These are phyloP conservation scores for Dactylonectria estremocensis DNA, from an alignment of 2,329 filamentous ascomycete species.

Conservation along the genomic window DNA sequence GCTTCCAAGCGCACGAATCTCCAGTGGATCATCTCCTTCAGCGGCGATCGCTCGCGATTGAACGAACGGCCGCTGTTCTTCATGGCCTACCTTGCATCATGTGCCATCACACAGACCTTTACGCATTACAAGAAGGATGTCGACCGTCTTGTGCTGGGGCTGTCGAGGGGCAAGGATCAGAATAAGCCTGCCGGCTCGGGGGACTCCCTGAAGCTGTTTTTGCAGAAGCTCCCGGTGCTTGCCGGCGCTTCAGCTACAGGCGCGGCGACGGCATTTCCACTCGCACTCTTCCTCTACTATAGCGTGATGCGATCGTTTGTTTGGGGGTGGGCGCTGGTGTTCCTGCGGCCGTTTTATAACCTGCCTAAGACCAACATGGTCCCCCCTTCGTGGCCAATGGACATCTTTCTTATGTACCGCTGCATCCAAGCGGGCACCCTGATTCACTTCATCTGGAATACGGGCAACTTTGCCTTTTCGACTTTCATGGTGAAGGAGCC, in stretches of 20 bases:
- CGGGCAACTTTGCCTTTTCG: conserved; percentile 83
- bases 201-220: conserved; percentile 54
- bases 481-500: conserved; percentile 86
- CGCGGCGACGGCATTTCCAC: conserved; percentile 57
- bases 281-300: conserved; percentile 73
- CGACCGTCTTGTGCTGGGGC: conserved; percentile 72
- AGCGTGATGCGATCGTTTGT: conserved; percentile 72
- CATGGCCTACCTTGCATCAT: conserved; percentile 76
- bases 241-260: conserved; percentile 57
- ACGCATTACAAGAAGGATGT: conserved; percentile 81
- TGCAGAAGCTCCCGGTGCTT: conserved; percentile 58
- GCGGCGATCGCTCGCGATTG: conserved; percentile 79
- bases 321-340: conserved; percentile 79
- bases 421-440: conserved; percentile 75
- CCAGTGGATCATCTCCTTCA: conserved; percentile 80
- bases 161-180: conserved; percentile 46
- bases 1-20: conserved; percentile 73
- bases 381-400: conserved; percentile 71
- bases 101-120: conserved; percentile 79
- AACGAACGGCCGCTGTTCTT: conserved; percentile 92
- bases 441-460: conserved; percentile 81
- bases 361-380: conserved; percentile 80
- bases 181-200: conserved; percentile 45
- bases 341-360: conserved; percentile 82
- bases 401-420: conserved; percentile 68